Conservation (phyloP, 768 basidiomycete genomes). For the Leucosporidium creatinivorum region DNA sequence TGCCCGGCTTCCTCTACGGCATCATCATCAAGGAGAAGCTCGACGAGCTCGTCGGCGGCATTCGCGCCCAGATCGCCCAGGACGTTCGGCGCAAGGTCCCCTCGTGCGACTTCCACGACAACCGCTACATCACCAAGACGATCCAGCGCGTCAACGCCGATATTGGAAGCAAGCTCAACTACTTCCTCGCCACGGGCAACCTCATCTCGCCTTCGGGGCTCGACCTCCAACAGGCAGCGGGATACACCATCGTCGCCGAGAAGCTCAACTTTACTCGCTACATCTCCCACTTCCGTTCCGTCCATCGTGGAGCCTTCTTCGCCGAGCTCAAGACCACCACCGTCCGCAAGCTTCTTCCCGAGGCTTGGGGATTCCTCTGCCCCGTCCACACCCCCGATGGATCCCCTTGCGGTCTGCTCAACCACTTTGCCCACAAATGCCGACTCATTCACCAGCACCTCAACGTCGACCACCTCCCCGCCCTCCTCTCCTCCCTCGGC, state of each 20-base stretch:
- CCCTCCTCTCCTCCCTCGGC: constrained; percentile 73
- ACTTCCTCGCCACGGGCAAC: constrained; percentile 96
- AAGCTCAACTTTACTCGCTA: constrained; percentile 98
- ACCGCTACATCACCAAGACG: constrained; percentile 71
- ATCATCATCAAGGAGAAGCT: constrained; percentile 98
- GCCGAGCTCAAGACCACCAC: constrained; percentile 96
- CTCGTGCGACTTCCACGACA: constrained; percentile 78
- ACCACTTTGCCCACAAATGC: constrained; percentile 90
- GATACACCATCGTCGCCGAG: constrained; percentile 98
- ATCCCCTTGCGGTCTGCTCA: constrained; percentile 91
- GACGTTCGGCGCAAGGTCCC: constrained; percentile 70
- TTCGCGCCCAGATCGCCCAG: constrained; percentile 55
- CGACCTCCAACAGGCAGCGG: constrained; percentile 92
- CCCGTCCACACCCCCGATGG: constrained; percentile 99
- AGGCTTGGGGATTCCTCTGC: constrained; percentile 98
- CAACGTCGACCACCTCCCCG: constrained; percentile 59
- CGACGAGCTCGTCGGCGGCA: constrained; percentile 68
- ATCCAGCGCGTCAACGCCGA: constrained; percentile 77
- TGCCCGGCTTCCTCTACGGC: constrained; percentile 83
- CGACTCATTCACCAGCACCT: constrained; percentile 76
- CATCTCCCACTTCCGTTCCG: constrained; percentile 95
- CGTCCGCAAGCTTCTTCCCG: constrained; percentile 90
- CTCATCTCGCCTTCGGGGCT: constrained; percentile 88
- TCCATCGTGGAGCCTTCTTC: constrained; percentile 99
- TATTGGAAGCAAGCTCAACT: constrained; percentile 77